Base-by-base conservation (phyloP, 2,329 filamentous ascomycete genomes). In the Ceratocystis harringtonii region DNA sequence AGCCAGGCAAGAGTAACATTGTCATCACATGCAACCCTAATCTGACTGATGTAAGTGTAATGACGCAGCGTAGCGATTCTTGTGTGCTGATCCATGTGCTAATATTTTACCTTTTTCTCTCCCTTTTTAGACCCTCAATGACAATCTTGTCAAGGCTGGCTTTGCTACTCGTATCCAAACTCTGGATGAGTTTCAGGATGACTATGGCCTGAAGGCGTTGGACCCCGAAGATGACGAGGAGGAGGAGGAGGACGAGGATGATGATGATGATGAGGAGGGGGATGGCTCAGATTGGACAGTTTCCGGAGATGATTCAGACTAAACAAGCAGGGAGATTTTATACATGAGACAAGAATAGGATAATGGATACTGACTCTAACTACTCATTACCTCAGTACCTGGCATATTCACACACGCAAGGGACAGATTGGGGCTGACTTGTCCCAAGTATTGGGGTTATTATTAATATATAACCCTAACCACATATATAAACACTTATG, bases 1-100 rank as follows among this genome's bases (percentile, higher is more conserved):
- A 85, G 69, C 85, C 92, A 0, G 84, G 86, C 22, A 90, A 82
- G 73, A 86, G 90, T 69, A 95, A 97, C 73, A 78, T 96, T 63
- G 85, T 96, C 2, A 81, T 96, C 63, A 96, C 92, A 6, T 96
- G 92, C 73, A 89, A 90, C 22, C 87, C 88, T 17, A 82, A 90
- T 61, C 88, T 96, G 82, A 81, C 86, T 70, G 89, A 96, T 79
- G 90, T 94, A 77, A 77, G 85, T 80, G 10, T 25, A 57, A 36
- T 25, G 32, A 7, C 32, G 2, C 68, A 12, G 7, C 55, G 10
- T n/a, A n/a, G 8, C 58, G 48, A 60, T 25, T 62, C 19, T 63
- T 25, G 43, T 61, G 12, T 41, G n/a, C 66, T 65, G 8, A 55
- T 22, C 2, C 30, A 61, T 28, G 36, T 30, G 30, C 8, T 67